Evolutionary conservation across 352 stramenopile genomes (phyloP).

Genomic region (Discostella stelligera): DNA sequence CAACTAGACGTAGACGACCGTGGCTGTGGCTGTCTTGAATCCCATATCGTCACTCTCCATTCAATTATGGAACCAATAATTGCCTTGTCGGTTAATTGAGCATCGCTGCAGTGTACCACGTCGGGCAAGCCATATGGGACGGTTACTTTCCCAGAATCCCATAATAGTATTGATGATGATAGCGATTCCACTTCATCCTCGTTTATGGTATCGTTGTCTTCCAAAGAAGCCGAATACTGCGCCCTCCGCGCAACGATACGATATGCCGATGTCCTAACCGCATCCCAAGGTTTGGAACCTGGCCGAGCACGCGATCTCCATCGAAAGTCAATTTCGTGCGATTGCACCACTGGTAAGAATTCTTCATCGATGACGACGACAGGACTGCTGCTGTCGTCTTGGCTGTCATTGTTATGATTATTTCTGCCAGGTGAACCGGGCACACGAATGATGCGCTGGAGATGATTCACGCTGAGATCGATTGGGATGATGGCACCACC

Average conservation of each 20-base stretch:
- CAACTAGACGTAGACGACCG: slow-evolving; percentile 23
- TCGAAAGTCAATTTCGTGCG: slow-evolving; percentile 37
- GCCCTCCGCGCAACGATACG: slow-evolving; percentile 35
- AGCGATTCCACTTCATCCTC: neutral
- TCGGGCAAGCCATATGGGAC: slow-evolving; percentile 28
- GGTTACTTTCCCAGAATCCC: slow-evolving; percentile 41
- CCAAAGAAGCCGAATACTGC: neutral
- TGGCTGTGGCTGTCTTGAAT: slow-evolving; percentile 12
- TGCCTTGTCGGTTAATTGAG: slow-evolving; percentile 1
- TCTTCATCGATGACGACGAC: slow-evolving; percentile 16
- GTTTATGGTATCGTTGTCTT: neutral
- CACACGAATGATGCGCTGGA: slow-evolving; percentile 26
- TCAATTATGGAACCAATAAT: slow-evolving; percentile 29
- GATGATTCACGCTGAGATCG: slow-evolving; percentile 52
- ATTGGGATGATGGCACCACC: slow-evolving; percentile 37
- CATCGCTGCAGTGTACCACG: slow-evolving; percentile 22
- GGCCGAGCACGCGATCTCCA: slow-evolving; percentile 27
- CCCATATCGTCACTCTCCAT: slow-evolving; percentile 41
- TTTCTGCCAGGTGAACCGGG: slow-evolving; percentile 23
- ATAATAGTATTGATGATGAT: slow-evolving; percentile 11
- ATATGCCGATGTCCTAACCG: slow-evolving; percentile 25
- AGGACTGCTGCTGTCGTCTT: neutral
- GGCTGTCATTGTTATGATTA: neutral
- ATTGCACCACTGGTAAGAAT: slow-evolving; percentile 43
- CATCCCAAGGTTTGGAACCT: neutral